Evolutionary conservation across 345 rosid species (phyloP).

Genomic region (Populus tremula): DNA sequence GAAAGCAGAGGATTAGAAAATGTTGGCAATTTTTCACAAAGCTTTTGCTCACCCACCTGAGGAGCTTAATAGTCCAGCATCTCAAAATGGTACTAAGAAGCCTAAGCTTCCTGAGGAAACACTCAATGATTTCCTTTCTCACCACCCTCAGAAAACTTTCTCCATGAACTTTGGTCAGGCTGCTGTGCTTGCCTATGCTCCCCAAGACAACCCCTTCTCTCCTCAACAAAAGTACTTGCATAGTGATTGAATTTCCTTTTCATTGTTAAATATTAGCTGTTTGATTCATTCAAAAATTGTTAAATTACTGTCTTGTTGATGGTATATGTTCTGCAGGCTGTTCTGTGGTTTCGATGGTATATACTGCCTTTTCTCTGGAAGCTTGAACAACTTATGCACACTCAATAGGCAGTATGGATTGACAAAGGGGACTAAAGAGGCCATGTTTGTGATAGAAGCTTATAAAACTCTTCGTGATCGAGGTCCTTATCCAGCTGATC

Average conservation of each 20-base stretch:
- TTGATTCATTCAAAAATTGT: not conserved
- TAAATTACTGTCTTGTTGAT: not conserved
- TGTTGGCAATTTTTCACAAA: slow-evolving; percentile 33
- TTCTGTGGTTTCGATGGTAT: slow-evolving; percentile 49
- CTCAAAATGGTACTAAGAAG: slow-evolving; percentile 6
- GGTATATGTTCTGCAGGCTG: slow-evolving; percentile 19
- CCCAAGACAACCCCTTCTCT: slow-evolving; percentile 4
- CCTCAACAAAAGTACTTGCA: slow-evolving; percentile 8
- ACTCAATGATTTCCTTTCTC: slow-evolving; percentile 20
- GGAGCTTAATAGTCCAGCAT: slow-evolving; percentile 27
- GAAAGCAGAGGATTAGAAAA: not conserved
- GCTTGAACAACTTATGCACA: slow-evolving; percentile 49
- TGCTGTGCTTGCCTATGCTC: slow-evolving; percentile 29
- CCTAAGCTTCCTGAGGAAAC: slow-evolving; percentile 28
- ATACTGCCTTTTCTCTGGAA: slow-evolving; percentile 63
- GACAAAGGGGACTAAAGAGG: slow-evolving; percentile 46
- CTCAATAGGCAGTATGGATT: slow-evolving; percentile 63
- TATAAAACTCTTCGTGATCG: slow-evolving; percentile 60
- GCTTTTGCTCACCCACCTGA: slow-evolving; percentile 33
- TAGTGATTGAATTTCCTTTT: not conserved
- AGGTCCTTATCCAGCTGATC: slow-evolving; percentile 81
- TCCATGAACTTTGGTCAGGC: slow-evolving; percentile 23
- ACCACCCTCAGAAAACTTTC: slow-evolving; percentile 17
- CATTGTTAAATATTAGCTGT: not conserved
- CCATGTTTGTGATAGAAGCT: slow-evolving; percentile 64